phyloP scores from a whole-genome alignment of 225 moss, liverwort and hornwort species.

The Sphagnum contortum region DNA sequence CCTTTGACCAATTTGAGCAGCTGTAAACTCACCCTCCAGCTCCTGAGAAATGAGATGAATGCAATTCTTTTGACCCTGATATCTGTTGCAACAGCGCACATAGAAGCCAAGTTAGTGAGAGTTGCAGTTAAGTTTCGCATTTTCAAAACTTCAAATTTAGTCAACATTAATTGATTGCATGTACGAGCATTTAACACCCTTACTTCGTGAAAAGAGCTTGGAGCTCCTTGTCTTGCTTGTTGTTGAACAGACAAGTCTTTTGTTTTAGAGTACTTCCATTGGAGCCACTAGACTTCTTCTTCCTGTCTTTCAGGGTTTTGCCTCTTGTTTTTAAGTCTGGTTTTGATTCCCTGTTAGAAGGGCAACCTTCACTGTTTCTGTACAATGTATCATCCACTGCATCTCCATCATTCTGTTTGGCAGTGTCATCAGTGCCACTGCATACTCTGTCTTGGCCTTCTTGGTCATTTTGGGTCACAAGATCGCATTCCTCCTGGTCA shows the following conservation, averaged over 20 bases:
- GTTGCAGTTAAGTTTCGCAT: not conserved
- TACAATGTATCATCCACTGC: not conserved
- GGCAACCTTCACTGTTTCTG: not conserved
- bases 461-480: not conserved
- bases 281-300: slow-evolving; percentile 1
- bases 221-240: slow-evolving; percentile 34
- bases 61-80: slow-evolving; percentile 30
- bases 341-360: slow-evolving; percentile 4
- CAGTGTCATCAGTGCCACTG: not conserved
- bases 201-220: slow-evolving; percentile 41
- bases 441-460: not conserved
- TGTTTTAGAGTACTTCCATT: slow-evolving; percentile 7
- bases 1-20: slow-evolving; percentile 33
- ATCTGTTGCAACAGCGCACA: not conserved
- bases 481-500: slow-evolving; percentile 10
- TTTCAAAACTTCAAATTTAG: not conserved
- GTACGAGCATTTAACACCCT: slow-evolving; percentile 2
- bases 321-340: slow-evolving; percentile 3
- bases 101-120: not conserved
- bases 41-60: slow-evolving; percentile 38
- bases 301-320: not conserved
- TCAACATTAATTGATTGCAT: not conserved
- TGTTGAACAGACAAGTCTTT: slow-evolving; percentile 26
- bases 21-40: slow-evolving; percentile 28
- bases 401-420: not conserved